Conservation (phyloP, 768 basidiomycete genomes). For the Phlegmacium glaucopus region DNA sequence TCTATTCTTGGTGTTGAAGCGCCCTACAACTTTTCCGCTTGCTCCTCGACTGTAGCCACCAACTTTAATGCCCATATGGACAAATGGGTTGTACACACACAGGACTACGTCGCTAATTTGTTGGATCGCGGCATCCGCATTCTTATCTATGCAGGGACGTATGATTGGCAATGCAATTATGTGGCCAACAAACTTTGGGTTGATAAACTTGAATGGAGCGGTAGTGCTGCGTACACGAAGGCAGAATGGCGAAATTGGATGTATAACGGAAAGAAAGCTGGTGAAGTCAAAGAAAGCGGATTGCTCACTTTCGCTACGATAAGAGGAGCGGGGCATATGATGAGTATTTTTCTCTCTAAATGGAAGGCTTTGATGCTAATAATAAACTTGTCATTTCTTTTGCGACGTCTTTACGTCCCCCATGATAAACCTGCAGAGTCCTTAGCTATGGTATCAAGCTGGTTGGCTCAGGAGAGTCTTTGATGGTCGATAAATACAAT, state of each 20-base stretch:
- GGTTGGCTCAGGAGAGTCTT: conserved; percentile 46
- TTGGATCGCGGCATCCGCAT: conserved; percentile 75
- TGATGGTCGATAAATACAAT: conserved; percentile 17
- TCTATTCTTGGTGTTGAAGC: conserved; percentile 52
- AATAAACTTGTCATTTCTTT: conserved; percentile 8
- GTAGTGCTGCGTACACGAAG: conserved; percentile 45
- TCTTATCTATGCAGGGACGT: conserved; percentile 72
- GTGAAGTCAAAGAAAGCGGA: conserved; percentile 38
- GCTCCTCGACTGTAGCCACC: conserved; percentile 46
- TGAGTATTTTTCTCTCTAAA: conserved; percentile 29
- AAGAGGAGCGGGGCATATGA: conserved; percentile 53
- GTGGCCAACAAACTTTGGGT: conserved; percentile 77
- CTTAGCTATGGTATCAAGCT: conserved; percentile 59
- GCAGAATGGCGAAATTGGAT: conserved; percentile 58
- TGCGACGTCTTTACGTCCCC: conserved; percentile 48
- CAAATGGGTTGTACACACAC: conserved; percentile 52
- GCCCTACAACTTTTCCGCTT: conserved; percentile 52
- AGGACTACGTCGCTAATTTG: conserved; percentile 64
- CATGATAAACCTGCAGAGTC: conserved; percentile 68
- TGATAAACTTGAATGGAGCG: conserved; percentile 70
- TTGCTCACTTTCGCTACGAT: conserved; percentile 37
- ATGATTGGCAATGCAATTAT: conserved; percentile 82
- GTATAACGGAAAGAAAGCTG: conserved; percentile 43
- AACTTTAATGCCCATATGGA: conserved; percentile 59
- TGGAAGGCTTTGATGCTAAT: conserved; percentile 7